phyloP scores from a whole-genome alignment of 1,139 yeast species.

The Geotrichum siamense region DNA sequence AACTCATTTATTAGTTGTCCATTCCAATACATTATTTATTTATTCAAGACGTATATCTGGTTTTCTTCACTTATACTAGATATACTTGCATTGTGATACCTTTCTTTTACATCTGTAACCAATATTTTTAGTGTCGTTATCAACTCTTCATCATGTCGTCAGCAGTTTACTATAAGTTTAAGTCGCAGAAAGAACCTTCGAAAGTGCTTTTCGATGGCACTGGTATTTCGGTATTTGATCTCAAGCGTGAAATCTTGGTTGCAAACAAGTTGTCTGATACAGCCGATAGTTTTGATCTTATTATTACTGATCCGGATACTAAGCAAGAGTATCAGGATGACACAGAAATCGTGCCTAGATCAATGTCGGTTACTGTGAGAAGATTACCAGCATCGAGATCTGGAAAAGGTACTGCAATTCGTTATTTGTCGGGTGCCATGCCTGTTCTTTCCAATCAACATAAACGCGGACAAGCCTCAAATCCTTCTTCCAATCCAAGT shows the following conservation, averaged over 20 bases:
- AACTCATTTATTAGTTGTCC: too few relatives aligned
- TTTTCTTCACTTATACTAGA: too few relatives aligned
- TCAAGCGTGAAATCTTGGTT: constrained; percentile 79
- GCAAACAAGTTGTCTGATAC: constrained; percentile 81
- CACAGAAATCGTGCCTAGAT: constrained; percentile 72
- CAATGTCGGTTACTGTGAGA: constrained; percentile 74
- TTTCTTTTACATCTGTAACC: background rate
- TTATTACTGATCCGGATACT: constrained; percentile 68
- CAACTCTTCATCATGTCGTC: constrained; percentile 60
- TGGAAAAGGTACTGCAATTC: constrained; percentile 47
- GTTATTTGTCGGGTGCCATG: constrained; percentile 70
- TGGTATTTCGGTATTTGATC: constrained; percentile 88
- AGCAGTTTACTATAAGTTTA: constrained; percentile 78
- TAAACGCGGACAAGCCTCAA: constrained; percentile 24
- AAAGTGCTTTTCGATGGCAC: constrained; percentile 91
- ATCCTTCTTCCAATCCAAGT: constrained; percentile 17
- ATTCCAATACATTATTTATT: too few relatives aligned
- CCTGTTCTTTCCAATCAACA: constrained; percentile 23
- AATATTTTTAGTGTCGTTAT: too few relatives aligned
- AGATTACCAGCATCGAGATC: constrained; percentile 66
- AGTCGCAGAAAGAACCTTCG: constrained; percentile 74
- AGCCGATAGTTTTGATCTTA: constrained; percentile 65
- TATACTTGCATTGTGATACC: too few relatives aligned
- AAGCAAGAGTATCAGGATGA: constrained; percentile 85
- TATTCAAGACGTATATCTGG: too few relatives aligned